phyloP scores from a whole-genome alignment of 2,329 filamentous ascomycete species.

The Colletotrichum noveboracense region DNA sequence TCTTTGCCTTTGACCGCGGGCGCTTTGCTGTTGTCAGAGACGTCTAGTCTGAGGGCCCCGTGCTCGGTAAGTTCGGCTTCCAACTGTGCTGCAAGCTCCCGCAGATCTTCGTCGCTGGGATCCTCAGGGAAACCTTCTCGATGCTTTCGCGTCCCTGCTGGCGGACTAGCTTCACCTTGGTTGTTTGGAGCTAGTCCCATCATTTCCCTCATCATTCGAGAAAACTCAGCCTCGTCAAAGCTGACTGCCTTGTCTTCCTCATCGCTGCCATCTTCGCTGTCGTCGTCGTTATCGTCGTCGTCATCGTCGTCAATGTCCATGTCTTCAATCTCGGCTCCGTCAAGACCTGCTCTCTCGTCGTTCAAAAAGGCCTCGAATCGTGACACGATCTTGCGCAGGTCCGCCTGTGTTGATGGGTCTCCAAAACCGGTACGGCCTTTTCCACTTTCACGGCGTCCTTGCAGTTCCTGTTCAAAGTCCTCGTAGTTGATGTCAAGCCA shows the following conservation, averaged over 20 bases:
- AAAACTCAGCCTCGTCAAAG: conserved; percentile 86
- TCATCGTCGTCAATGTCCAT: conserved; percentile 67
- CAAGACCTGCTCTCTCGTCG: conserved; percentile 79
- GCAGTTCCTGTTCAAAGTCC: conserved; percentile 85
- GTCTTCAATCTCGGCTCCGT: conserved; percentile 76
- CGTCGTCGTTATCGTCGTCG: conserved; percentile 51
- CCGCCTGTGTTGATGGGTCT: conserved; percentile 70
- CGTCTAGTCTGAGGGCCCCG: conserved; percentile 66
- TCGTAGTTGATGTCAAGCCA: conserved; percentile 94
- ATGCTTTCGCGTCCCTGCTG: conserved; percentile 29
- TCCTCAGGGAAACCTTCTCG: conserved; percentile 44
- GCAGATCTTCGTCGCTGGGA: conserved; percentile 59
- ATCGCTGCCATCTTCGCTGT: conserved; percentile 60
- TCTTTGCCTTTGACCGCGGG: conserved; percentile 29
- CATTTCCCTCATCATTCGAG: conserved; percentile 89
- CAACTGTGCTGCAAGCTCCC: conserved; percentile 70
- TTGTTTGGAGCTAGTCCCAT: conserved; percentile 67
- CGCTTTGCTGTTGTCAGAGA: conserved; percentile 31
- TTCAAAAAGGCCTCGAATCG: conserved; percentile 93
- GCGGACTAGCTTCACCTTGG: not conserved
- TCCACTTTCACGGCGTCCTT: conserved; percentile 35
- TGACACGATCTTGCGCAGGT: conserved; percentile 89
- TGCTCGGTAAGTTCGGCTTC: conserved; percentile 74
- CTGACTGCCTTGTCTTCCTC: conserved; percentile 77
- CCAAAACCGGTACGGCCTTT: conserved; percentile 57